Conservation (phyloP, 1,284 basidiomycete genomes). For the Pascua sp. region DNA sequence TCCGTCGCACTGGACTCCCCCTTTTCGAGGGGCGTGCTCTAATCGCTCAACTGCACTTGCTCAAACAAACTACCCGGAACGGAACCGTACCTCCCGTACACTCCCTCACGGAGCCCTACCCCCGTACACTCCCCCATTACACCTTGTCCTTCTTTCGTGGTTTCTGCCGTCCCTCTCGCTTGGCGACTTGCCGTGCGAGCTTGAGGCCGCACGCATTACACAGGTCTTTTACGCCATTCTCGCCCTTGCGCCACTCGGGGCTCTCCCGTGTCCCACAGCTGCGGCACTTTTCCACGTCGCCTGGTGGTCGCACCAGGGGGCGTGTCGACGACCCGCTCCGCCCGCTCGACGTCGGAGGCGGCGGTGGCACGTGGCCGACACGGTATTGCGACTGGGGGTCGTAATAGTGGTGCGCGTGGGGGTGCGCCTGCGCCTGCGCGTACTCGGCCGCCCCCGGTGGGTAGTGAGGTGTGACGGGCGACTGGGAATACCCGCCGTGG, state of each 20-base stretch:
- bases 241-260: conserved; percentile 87
- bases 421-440: neutral
- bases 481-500: no score
- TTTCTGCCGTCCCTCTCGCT: conserved; percentile 47
- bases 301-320: conserved; percentile 56
- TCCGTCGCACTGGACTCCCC: no score
- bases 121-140: no score
- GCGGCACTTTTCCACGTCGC: conserved; percentile 69
- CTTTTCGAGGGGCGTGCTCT: no score
- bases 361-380: conserved; percentile 3
- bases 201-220: conserved; percentile 73
- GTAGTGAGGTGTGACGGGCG: neutral
- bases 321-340: conserved; percentile 14
- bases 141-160: conserved; percentile 43
- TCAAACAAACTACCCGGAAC: no score
- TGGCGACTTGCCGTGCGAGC: conserved; percentile 45
- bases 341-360: conserved; percentile 6
- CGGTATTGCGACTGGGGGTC: neutral
- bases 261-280: conserved; percentile 79
- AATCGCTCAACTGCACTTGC: no score
- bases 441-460: neutral
- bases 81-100: no score
- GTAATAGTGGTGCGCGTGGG: conserved; percentile 1
- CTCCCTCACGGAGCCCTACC: no score
- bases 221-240: conserved; percentile 80